Conservation (phyloP, 2,329 filamentous ascomycete genomes). For the Fusarium subtropicale region DNA sequence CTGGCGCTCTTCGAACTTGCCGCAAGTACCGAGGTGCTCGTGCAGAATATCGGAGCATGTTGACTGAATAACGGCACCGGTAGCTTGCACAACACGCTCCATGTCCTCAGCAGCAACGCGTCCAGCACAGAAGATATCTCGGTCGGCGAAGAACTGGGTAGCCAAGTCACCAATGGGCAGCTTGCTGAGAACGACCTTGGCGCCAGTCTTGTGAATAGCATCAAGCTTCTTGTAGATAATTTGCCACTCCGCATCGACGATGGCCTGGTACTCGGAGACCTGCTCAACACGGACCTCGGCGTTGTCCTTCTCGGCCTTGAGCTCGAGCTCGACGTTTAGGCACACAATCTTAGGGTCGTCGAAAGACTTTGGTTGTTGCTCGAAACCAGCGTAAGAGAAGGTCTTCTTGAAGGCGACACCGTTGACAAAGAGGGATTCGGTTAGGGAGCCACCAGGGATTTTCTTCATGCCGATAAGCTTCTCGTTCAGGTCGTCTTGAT, state of each 20-base stretch:
- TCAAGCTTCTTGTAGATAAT: slow-evolving; percentile 99
- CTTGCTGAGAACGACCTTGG: slow-evolving; percentile 97
- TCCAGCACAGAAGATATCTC: slow-evolving; percentile 97
- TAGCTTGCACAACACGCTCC: slow-evolving; percentile 95
- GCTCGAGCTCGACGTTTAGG: slow-evolving; percentile 95
- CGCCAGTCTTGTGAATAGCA: slow-evolving; percentile 90
- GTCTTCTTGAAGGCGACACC: slow-evolving; percentile 99
- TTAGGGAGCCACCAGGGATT: slow-evolving; percentile 93
- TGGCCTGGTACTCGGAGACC: slow-evolving; percentile 98
- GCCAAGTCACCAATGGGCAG: slow-evolving; percentile 97
- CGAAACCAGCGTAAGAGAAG: slow-evolving; percentile 98
- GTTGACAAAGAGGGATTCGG: slow-evolving; percentile 96
- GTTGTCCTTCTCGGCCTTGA: slow-evolving; percentile 99
- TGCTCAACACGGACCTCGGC: slow-evolving; percentile 98
- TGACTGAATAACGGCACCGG: slow-evolving; percentile 90
- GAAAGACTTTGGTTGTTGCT: slow-evolving; percentile 98
- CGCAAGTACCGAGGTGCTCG: slow-evolving; percentile 91
- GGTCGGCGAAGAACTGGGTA: slow-evolving; percentile 97
- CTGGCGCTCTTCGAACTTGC: slow-evolving; percentile 92
- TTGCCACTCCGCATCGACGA: slow-evolving; percentile 99
- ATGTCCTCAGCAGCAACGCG: slow-evolving; percentile 92
- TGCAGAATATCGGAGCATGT: slow-evolving; percentile 95
- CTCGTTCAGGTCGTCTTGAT: slow-evolving; percentile 97
- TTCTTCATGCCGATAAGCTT: slow-evolving; percentile 99
- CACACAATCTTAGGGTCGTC: slow-evolving; percentile 95